Base-by-base conservation (phyloP, 2,329 filamentous ascomycete genomes). In the Botrytis porri region DNA sequence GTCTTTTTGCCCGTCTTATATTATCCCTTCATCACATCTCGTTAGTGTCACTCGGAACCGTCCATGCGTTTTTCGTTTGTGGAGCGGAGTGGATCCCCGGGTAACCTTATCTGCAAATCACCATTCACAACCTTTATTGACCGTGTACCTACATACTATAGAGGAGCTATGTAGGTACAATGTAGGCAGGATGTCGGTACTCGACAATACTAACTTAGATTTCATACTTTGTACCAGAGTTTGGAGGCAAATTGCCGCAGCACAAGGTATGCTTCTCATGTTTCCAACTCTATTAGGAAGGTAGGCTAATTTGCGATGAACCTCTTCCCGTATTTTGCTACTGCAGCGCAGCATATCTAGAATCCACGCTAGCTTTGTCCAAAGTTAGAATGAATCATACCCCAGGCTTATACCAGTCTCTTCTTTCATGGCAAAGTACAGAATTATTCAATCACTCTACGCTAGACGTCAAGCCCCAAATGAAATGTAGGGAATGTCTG, bases 11-110 rank as follows among this genome's bases (percentile, higher is more conserved):
- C 18, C 41, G 41, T 45, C 41, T 43, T 29, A 48, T 65, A 29
- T 57, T 57, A 57, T 67, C 64, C 45, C 35, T 67, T 39, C 64
- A 67, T 67, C 64, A 6, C 35, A 67, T 67, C 64, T 66, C 14
- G 32, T 25, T 54, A 66, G 64, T 54, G 35, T 32, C 25, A 39
- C 22, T 51, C 64, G 25, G 16, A n/a, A 66, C 25, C 48, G 64
- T 57, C 64, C 35, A 67, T 67, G 64, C 45, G 45, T 54, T 29
- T 57, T 57, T 67, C 35, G 64, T 67, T 39, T 41, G 35, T 57
- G 35, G 48, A 67, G n/a, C 51, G n/a, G 51, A 54, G 51, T 57
- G 51, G 51, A 57, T 29, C n/a, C 2, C 51, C n/a, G 51, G n/a
- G 51, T 67, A 67, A 29, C 45, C 64, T 54, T 51, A 54, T 48